Evolutionary conservation across 495 filamentous ascomycete species (phyloP).

Genomic region (Mycothermus thermophilus): DNA sequence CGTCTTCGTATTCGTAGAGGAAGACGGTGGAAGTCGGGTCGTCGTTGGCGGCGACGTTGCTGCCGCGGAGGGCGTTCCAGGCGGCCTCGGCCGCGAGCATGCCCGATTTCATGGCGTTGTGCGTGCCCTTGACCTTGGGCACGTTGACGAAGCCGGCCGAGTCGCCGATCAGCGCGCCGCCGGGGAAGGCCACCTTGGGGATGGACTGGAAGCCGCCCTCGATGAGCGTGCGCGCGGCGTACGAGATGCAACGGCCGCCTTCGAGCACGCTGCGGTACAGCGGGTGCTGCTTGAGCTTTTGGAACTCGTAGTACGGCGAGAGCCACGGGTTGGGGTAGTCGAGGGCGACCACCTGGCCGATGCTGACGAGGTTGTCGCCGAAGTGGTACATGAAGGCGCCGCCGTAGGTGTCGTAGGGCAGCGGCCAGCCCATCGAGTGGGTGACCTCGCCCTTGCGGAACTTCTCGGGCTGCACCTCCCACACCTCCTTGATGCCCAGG

Average conservation of each 20-base stretch:
- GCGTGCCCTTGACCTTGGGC: slow-evolving; percentile 96
- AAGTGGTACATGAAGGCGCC: slow-evolving; percentile 99
- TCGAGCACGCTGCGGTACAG: slow-evolving; percentile 68
- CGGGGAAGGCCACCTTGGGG: slow-evolving; percentile 89
- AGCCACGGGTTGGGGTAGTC: slow-evolving; percentile 97
- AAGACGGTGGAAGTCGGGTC: slow-evolving; percentile 63
- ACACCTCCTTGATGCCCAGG: slow-evolving; percentile 89
- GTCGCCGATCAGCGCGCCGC: slow-evolving; percentile 90
- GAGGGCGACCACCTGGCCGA: slow-evolving; percentile 85
- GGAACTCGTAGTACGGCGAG: slow-evolving; percentile 90
- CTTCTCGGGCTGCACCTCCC: slow-evolving; percentile 90
- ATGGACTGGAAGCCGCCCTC: slow-evolving; percentile 98
- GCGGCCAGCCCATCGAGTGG: slow-evolving; percentile 89
- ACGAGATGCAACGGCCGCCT: slow-evolving; percentile 95
- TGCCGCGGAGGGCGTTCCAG: slow-evolving; percentile 54
- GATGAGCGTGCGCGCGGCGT: slow-evolving; percentile 82
- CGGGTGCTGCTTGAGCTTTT: slow-evolving; percentile 97
- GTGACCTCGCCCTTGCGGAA: slow-evolving; percentile 73
- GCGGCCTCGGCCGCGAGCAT: slow-evolving; percentile 93
- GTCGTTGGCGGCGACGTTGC: too few relatives aligned
- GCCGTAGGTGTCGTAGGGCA: slow-evolving; percentile 82
- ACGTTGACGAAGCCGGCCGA: slow-evolving; percentile 96
- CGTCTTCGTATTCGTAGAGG: slow-evolving; percentile 87
- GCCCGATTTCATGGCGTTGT: slow-evolving; percentile 93
- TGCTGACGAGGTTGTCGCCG: slow-evolving; percentile 87